Evolutionary conservation across 2,329 filamentous ascomycete species (phyloP).

Genomic region (Hymenoscyphus occultus): DNA sequence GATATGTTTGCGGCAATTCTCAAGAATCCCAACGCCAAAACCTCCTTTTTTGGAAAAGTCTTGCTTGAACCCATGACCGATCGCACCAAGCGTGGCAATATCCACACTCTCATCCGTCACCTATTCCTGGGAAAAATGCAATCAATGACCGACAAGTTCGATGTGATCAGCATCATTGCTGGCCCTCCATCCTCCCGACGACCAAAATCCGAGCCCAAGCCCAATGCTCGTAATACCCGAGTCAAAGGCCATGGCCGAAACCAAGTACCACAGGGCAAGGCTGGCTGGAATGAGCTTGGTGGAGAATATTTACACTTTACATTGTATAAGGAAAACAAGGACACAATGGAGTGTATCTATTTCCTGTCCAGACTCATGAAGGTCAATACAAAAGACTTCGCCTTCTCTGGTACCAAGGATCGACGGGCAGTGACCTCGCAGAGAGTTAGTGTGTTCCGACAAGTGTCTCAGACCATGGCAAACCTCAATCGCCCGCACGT

Average conservation of each 20-base stretch:
- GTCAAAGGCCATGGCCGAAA: slow-evolving; percentile 12
- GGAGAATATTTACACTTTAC: slow-evolving; percentile 72
- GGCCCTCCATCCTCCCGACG: slow-evolving; percentile 30
- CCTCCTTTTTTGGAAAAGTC: slow-evolving; percentile 53
- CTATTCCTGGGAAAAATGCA: slow-evolving; percentile 63
- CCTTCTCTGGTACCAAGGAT: slow-evolving; percentile 72
- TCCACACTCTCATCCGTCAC: slow-evolving; percentile 56
- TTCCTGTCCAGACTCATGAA: slow-evolving; percentile 58
- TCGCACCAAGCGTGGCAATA: slow-evolving; percentile 57
- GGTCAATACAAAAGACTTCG: slow-evolving; percentile 56
- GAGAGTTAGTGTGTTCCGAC: slow-evolving; percentile 57
- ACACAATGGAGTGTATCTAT: slow-evolving; percentile 70
- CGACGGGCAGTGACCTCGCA: slow-evolving; percentile 67
- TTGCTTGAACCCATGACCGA: slow-evolving; percentile 54
- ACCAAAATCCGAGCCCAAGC: slow-evolving; percentile 12
- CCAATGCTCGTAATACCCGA: slow-evolving; percentile 20
- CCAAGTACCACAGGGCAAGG: slow-evolving; percentile 38
- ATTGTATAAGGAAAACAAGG: slow-evolving; percentile 74
- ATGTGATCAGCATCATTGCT: slow-evolving; percentile 56
- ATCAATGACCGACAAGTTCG: slow-evolving; percentile 57
- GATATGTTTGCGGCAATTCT: slow-evolving; percentile 54
- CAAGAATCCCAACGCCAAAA: slow-evolving; percentile 51
- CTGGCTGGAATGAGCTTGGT: slow-evolving; percentile 63
- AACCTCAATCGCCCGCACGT: slow-evolving; percentile 55
- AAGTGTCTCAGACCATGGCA: slow-evolving; percentile 61